These are phyloP conservation scores for Backusella tarrabulga DNA, from an alignment of 192 early-diverging fungal genomes.

Conservation along the genomic window DNA sequence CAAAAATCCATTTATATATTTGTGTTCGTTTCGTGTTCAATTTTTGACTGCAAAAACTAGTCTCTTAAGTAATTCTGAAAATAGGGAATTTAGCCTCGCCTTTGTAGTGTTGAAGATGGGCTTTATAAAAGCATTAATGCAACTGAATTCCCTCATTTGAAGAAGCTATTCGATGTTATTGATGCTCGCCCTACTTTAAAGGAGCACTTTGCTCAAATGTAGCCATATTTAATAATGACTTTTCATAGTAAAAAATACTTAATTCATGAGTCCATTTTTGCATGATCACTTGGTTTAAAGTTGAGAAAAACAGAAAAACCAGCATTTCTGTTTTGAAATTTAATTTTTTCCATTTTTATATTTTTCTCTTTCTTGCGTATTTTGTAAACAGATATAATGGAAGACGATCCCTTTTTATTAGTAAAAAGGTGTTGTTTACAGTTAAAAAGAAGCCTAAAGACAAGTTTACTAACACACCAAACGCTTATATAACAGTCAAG, in stretches of 20 bases:
- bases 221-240: neutral
- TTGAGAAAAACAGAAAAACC: too few relatives aligned
- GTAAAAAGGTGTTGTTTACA: conserved; percentile 19
- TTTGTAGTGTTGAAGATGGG: neutral
- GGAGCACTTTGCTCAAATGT: neutral
- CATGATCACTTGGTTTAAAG: too few relatives aligned
- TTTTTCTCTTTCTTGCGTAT: neutral
- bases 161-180: neutral
- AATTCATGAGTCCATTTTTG: too few relatives aligned
- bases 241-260: too few relatives aligned
- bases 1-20: too few relatives aligned
- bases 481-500: conserved; percentile 35
- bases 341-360: too few relatives aligned
- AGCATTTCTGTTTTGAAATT: too few relatives aligned
- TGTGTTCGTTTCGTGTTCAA: too few relatives aligned
- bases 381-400: neutral
- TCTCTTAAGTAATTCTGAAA: too few relatives aligned
- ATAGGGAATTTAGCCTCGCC: too few relatives aligned
- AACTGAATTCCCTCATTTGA: neutral
- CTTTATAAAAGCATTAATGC: neutral
- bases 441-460: neutral
- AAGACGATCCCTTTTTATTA: conserved; percentile 18
- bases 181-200: neutral
- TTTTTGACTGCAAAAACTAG: too few relatives aligned
- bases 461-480: neutral